Conservation (phyloP, 2,329 filamentous ascomycete genomes). For the Ophiostoma sp. region DNA sequence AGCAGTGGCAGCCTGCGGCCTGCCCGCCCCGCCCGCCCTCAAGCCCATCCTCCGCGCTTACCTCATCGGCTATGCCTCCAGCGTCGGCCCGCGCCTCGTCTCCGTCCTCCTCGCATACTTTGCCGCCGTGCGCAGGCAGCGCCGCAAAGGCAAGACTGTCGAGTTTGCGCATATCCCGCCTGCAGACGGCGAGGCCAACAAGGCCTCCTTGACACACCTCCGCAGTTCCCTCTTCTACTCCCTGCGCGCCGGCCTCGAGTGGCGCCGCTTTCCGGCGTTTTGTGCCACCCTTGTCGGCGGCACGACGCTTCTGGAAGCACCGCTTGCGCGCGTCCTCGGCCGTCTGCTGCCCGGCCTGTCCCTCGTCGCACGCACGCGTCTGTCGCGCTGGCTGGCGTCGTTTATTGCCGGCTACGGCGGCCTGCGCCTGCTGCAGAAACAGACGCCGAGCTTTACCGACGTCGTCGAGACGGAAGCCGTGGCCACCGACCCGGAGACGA, state of each 20-base stretch:
- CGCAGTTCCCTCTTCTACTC: constrained; percentile 38
- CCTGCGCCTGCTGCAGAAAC: constrained; percentile 52
- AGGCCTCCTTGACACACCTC: constrained; percentile 15
- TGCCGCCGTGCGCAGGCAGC: constrained; percentile 34
- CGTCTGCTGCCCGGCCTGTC: constrained; percentile 30
- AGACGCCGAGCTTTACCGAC: constrained; percentile 41
- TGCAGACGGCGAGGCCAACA: constrained; percentile 16
- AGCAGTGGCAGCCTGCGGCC: constrained; percentile 24
- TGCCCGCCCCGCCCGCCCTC: constrained; percentile 45
- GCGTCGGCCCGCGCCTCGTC: constrained; percentile 52
- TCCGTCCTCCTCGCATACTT: constrained; percentile 50
- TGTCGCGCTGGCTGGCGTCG: constrained; percentile 52
- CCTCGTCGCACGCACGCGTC: constrained; percentile 37
- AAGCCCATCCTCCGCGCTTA: constrained; percentile 56
- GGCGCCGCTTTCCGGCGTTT: constrained; percentile 56
- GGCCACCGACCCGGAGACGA: not conserved
- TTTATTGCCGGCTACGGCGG: constrained; percentile 56
- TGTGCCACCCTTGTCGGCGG: constrained; percentile 57
- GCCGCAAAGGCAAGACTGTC: constrained; percentile 26
- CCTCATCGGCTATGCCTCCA: constrained; percentile 55
- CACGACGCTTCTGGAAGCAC: constrained; percentile 45
- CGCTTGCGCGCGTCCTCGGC: constrained; percentile 32
- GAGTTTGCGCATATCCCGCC: not conserved
- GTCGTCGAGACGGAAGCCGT: constrained; percentile 29
- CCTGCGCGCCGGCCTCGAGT: constrained; percentile 48